Evolutionary conservation across 805 yeast genomes (phyloP), one percentile per base, ranked within the genome.

Genomic region (Gaillardinia entomophila): DNA sequence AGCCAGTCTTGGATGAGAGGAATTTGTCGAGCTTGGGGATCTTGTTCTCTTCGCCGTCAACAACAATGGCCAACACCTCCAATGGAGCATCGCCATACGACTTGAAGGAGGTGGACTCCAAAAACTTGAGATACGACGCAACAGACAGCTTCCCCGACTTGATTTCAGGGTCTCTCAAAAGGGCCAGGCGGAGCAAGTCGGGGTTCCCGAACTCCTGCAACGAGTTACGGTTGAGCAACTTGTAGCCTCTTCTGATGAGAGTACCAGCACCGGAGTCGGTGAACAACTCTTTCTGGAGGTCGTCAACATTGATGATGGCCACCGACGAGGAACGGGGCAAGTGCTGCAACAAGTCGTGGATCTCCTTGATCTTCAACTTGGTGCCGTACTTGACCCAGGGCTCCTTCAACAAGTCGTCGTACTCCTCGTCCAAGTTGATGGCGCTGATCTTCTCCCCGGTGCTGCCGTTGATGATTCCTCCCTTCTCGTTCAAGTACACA

Each of bases 181-280:
- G 70, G 14, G 88, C 92, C 30, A 71, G 56, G 62, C 95, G 76
- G 46, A 92, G 73, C 33, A 77, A 64, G 52, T 85, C 95, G n/a
- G 86, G 75, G 38, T 79, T 76, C 23, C 66, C 56, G 55, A 89
- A 83, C 41, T 84, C 90, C 24, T 68, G 61, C 34, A 88, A 64
- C 15, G 82, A 74, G 49, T 76, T 73, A 56, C 87, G 78, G 50
- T 77, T 79, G 36, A 82, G 58, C 45, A 92, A 72, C 64, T 86
- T 87, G 67, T 90, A 86, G 41, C 99, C 99, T 62, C 98, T 80
- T 74, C 98, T 83, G 50, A 92, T 88, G 68, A 92, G 73, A 28
- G 99, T 92, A 55, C 99, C 99, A 19, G 98, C 99, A 61, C 99
- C 99, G 12, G 96, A 83, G 60, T 92, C 98, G 26, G 99, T 92